Conservation (phyloP, 2,329 filamentous ascomycete species). For the Neonectria punicea region DNA sequence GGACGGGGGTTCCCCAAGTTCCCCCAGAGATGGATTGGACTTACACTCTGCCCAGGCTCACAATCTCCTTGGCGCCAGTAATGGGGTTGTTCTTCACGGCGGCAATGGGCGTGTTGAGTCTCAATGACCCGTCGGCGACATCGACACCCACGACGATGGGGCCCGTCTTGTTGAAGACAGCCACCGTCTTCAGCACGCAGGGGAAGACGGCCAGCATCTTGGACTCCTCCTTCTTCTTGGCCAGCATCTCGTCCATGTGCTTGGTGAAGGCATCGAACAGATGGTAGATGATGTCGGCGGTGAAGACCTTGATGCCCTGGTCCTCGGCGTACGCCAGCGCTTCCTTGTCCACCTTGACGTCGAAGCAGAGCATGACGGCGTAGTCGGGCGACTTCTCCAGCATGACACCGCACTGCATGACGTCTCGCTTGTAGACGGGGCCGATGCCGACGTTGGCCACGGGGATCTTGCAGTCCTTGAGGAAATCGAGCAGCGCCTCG, state of each 20-base stretch:
- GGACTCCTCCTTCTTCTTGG: constrained; percentile 95
- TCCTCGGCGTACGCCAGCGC: constrained; percentile 91
- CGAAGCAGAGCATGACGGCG: constrained; percentile 99
- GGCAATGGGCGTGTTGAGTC: constrained; percentile 88
- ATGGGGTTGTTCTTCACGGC: constrained; percentile 84
- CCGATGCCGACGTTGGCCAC: constrained; percentile 98
- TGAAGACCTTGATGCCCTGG: constrained; percentile 96
- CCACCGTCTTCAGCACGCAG: constrained; percentile 87
- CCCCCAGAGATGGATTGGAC: constrained; percentile 51
- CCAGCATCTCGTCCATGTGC: constrained; percentile 87
- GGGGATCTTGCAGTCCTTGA: constrained; percentile 95
- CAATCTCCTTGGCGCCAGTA: constrained; percentile 84
- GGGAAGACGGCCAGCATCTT: constrained; percentile 98
- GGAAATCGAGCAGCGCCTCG: constrained; percentile 94
- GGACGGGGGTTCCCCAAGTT: no score
- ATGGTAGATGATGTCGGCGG: constrained; percentile 98
- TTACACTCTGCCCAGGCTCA: constrained; percentile 92
- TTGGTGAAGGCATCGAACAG: constrained; percentile 96
- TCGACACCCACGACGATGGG: constrained; percentile 97
- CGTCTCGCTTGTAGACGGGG: constrained; percentile 96
- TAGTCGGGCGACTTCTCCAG: constrained; percentile 94
- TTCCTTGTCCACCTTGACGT: constrained; percentile 99
- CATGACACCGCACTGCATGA: constrained; percentile 96
- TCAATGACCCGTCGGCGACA: constrained; percentile 88
- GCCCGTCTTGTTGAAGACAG: constrained; percentile 97